Conservation (phyloP, 176 grass and related monocot genomes). For the Poa annua region DNA sequence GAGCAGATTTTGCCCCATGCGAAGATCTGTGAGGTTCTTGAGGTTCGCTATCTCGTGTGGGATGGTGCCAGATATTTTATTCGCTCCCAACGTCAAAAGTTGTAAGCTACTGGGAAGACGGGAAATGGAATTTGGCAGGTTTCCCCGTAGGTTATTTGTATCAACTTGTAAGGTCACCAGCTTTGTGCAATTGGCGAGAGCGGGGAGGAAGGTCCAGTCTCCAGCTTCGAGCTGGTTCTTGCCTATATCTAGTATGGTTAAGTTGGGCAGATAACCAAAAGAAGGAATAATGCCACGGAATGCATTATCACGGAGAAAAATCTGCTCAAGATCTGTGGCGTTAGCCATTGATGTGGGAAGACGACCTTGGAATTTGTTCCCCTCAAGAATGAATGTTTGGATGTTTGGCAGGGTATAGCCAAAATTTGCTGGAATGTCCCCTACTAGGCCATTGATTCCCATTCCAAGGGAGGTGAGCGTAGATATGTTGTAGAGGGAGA, state of each 20-base stretch:
- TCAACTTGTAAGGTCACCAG: constrained; percentile 17
- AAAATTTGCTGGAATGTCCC: constrained; percentile 26
- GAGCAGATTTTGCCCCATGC: neutral
- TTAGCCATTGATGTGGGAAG: constrained; percentile 33
- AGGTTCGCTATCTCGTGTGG: constrained; percentile 41
- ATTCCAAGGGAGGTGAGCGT: constrained; percentile 14
- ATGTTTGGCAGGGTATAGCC: constrained; percentile 40
- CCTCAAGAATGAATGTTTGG: constrained; percentile 16
- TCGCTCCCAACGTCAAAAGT: neutral
- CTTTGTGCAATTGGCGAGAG: constrained; percentile 43
- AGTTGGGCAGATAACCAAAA: constrained; percentile 16
- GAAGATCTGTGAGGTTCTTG: neutral
- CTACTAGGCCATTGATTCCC: neutral
- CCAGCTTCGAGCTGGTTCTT: constrained; percentile 46
- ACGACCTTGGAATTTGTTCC: constrained; percentile 32
- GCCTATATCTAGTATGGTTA: constrained; percentile 2
- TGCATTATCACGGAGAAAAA: constrained; percentile 26
- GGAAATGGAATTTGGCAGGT: constrained; percentile 24
- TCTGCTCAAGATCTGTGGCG: neutral
- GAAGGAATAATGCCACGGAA: constrained; percentile 36
- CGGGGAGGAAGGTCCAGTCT: constrained; percentile 52
- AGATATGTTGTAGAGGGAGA: constrained; percentile 51
- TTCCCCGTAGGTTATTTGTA: constrained; percentile 30
- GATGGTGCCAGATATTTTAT: constrained; percentile 45
- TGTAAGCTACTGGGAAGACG: constrained; percentile 20